Evolutionary conservation across 1,284 basidiomycete genomes (phyloP), one percentile per base, ranked within the genome.

Genomic region (Naganishia liquefaciens): DNA sequence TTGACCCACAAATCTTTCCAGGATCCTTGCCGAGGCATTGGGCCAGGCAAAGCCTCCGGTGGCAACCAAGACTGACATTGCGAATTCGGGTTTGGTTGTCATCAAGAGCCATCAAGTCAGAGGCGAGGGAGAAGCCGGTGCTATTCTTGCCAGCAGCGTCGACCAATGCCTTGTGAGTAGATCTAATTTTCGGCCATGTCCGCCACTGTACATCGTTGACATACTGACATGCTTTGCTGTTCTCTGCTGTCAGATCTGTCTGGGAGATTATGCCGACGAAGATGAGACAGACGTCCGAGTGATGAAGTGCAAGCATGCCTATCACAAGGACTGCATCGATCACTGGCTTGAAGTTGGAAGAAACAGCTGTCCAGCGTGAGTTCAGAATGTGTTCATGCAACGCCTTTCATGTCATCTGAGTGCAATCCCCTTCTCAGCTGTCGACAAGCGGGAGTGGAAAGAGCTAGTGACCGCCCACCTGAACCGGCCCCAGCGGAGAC

Each of bases 361-460:
- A 62, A 94, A 95, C 75, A 90, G 90, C 67, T 95, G 92, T 74
- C 92, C 92, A 19, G 89, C 90, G n/a, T 94, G 90, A 66, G 65
- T 54, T 40, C 13, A 13, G 33, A 37, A 33, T 2, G 33, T 37
- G n/a, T 39, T 33, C 21, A 28, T 21, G 39, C n/a, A 15, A 27
- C n/a, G 13, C 27, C n/a, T 27, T 52, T 1, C 47, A 39, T 15
- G 47, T 7, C 30, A 19, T 27, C 17, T 46, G 27, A 17, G 50
- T 2, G 30, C n/a, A 3, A 7, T 43, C 30, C n/a, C 42, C 21
- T n/a, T 27, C 5, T 21, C 30, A 23, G 64, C 9, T 65, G 64
- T 49, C 64, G 64, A 11, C 64, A 66, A 55, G 51, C 64, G 7
- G 64, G 64, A 39, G 64, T 66, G 25, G 53, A 50, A 23, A 66